Conservation (phyloP, 495 filamentous ascomycete genomes). For the Filosporella fistucella region DNA sequence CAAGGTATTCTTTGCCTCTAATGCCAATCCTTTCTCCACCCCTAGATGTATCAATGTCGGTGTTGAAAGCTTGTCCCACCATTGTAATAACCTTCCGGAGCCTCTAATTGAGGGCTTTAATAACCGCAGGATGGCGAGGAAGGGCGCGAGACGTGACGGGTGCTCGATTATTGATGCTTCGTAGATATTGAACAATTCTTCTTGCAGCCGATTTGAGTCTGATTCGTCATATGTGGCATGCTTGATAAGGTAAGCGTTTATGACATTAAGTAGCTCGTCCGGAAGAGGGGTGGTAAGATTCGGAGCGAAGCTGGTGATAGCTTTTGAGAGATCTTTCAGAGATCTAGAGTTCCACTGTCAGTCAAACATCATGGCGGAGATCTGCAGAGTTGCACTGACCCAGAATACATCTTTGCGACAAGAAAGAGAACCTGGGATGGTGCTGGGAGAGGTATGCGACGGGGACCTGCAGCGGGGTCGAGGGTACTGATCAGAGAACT, state of each 20-base stretch:
- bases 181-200: slow-evolving; percentile 60
- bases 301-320: slow-evolving; percentile 49
- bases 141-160: slow-evolving; percentile 51
- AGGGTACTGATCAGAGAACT: too few species aligned
- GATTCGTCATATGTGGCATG: slow-evolving; percentile 53
- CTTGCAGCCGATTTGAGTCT: slow-evolving; percentile 57
- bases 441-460: too few species aligned
- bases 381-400: too few species aligned
- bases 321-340: slow-evolving; percentile 57
- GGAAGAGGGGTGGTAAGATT: slow-evolving; percentile 51
- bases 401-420: too few species aligned
- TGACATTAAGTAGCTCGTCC: slow-evolving; percentile 48
- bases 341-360: too few species aligned
- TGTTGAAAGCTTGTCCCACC: slow-evolving; percentile 61
- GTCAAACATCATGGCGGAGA: too few species aligned
- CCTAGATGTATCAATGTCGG: slow-evolving; percentile 53
- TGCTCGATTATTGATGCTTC: slow-evolving; percentile 47
- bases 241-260: slow-evolving; percentile 58
- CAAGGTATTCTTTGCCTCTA: slow-evolving; percentile 52
- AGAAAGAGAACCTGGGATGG: too few species aligned
- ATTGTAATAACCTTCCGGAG: slow-evolving; percentile 49
- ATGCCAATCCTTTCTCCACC: slow-evolving; percentile 52
- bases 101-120: slow-evolving; percentile 54
- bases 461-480: too few species aligned
- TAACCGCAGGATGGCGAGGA: slow-evolving; percentile 53